phyloP scores from a whole-genome alignment of 495 filamentous ascomycete species.

The Penicillium pancosmium region DNA sequence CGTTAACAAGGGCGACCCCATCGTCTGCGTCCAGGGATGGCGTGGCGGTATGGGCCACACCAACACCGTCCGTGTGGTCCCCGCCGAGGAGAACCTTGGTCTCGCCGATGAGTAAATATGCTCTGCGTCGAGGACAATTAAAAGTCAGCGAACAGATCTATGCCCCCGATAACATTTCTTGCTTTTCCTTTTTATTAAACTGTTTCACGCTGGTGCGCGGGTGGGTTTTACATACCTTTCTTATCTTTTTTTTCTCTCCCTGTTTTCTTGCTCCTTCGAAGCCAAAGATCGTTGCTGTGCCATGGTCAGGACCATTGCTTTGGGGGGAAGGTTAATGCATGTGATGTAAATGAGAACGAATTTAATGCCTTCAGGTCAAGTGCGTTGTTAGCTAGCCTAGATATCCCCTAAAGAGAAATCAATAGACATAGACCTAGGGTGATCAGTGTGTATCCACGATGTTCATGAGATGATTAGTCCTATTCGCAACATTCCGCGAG shows the following conservation, averaged over 20 bases:
- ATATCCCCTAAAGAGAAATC: neutral
- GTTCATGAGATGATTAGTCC: conserved; percentile 6
- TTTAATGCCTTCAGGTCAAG: conserved; percentile 28
- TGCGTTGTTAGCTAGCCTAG: conserved; percentile 19
- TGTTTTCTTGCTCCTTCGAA: conserved; percentile 15
- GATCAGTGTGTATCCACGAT: neutral
- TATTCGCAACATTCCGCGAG: neutral
- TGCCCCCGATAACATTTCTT: conserved; percentile 10
- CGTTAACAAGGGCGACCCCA: conserved; percentile 77
- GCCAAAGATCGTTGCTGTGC: conserved; percentile 22
- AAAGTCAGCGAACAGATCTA: conserved; percentile 19
- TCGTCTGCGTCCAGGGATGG: conserved; percentile 98
- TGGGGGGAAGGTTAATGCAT: conserved; percentile 24
- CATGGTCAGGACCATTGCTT: conserved; percentile 29
- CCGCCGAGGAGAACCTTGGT: conserved; percentile 66
- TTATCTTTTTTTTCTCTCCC: conserved; percentile 18
- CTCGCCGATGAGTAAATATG: conserved; percentile 40
- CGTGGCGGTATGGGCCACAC: conserved; percentile 97
- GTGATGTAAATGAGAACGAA: conserved; percentile 35
- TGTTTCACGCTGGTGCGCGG: conserved; percentile 31
- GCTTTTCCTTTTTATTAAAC: conserved; percentile 15
- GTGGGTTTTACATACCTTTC: conserved; percentile 30
- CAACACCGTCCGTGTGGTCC: conserved; percentile 81
- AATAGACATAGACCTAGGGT: conserved; percentile 11
- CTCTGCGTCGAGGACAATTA: conserved; percentile 15